A percentile compares a stretch with the other conserved stretches of the same genome.
Conservation (phyloP, 2,329 filamentous ascomycete species). For the Trichoderma afroharzianum region DNA sequence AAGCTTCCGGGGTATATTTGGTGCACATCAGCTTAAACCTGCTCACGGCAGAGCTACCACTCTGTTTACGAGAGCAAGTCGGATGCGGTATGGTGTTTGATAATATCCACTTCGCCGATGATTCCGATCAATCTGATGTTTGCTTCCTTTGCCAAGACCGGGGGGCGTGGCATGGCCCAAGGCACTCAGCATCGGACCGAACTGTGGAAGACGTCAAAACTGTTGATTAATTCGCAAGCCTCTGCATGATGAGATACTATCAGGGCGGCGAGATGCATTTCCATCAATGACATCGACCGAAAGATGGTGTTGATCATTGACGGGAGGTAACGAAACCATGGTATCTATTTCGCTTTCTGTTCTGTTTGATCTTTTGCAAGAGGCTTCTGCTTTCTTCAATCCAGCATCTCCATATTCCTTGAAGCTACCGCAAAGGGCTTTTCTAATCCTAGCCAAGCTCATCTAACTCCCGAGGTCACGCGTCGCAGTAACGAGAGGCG, state of each 20-base stretch:
- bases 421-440: background rate
- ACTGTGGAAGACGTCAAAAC: slow-evolving; percentile 5
- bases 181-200: slow-evolving; percentile 12
- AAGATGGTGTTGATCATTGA: background rate
- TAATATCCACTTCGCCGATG: slow-evolving; percentile 11
- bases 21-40: background rate
- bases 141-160: background rate
- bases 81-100: background rate
- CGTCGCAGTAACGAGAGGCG: background rate
- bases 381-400: background rate
- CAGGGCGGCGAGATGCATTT: background rate
- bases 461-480: background rate
- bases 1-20: background rate
- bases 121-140: slow-evolving; percentile 13
- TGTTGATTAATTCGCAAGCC: background rate
- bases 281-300: background rate
- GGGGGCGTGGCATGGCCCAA: background rate
- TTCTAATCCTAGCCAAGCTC: background rate
- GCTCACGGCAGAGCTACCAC: background rate
- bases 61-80: background rate
- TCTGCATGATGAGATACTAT: background rate
- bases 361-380: background rate
- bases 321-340: background rate
- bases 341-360: background rate
- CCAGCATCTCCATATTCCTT: background rate